Evolutionary conservation across 2,329 filamentous ascomycete species (phyloP), one percentile per base, ranked within the genome.

Genomic region (Helminthosporium solani): DNA sequence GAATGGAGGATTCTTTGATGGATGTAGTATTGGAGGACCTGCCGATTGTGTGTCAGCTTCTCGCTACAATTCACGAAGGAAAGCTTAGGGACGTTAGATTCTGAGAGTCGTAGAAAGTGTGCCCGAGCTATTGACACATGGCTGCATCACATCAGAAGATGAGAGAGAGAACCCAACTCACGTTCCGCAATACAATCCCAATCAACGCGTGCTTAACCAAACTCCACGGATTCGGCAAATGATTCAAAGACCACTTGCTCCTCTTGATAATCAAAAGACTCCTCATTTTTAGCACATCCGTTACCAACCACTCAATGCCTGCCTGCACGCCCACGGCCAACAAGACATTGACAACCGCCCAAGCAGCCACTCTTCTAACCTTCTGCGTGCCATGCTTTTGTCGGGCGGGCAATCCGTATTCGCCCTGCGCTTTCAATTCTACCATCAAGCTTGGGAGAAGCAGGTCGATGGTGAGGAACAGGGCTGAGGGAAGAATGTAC

Each of bases 381-480:
- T 65, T 64, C 38, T 71, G 70, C 18, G 67, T 70, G 9, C 69
- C 68, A 2, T 74, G 70, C 34, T 50, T 58, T 64, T 71, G 59
- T 14, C 58, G 51, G 4, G 50, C 61, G 1, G 81, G 77, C 5
- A 83, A 67, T 7, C 76, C 77, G 35, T 64, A 55, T 50, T 75
- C 66, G 11, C 80, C 87, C 50, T 85, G 82, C 40, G 82, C 76
- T 64, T 95, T 95, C 67, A 92, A 72, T 16, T 76, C 76, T 18
- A 82, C 78, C 6, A 86, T 79, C 2, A 91, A 73, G 45, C 82
- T 86, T 0, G 91, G 90, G 0, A 90, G 59, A 1, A 82, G 66
- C 2, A 80, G 75, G 65, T 95, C 90, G 63, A 95, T 85, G 2
- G 84, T 61, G 1, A 94, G 81, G 59, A 90, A 90, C 11, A 86